Evolutionary conservation across 805 yeast genomes (phyloP).

Genomic region (Crinitomyces ghanaensis): DNA sequence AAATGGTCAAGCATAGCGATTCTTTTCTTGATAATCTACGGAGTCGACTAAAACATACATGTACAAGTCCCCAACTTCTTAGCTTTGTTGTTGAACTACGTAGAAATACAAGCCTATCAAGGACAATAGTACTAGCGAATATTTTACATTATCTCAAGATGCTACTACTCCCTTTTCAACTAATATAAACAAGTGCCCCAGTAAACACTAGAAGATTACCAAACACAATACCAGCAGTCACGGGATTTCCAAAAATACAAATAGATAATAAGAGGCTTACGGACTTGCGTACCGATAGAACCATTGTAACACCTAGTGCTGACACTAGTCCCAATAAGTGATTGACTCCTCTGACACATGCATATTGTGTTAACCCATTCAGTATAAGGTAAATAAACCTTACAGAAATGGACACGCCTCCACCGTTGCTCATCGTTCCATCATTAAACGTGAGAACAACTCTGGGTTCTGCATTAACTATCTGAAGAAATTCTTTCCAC

Average conservation of each 20-base stretch:
- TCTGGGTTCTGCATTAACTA: constrained; percentile 22
- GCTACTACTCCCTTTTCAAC: too few relatives aligned
- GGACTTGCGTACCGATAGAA: constrained; percentile 50
- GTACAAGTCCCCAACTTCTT: too few relatives aligned
- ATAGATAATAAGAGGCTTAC: constrained; percentile 48
- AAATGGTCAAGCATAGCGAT: too few relatives aligned
- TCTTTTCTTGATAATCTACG: too few relatives aligned
- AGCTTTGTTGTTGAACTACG: too few relatives aligned
- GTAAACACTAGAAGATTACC: constrained; percentile 44
- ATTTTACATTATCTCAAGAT: too few relatives aligned
- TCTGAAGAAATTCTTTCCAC: constrained; percentile 22
- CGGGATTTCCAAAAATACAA: constrained; percentile 36
- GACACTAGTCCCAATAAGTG: constrained; percentile 43
- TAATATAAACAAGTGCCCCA: constrained; percentile 42
- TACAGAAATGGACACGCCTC: constrained; percentile 18
- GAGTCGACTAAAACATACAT: too few relatives aligned
- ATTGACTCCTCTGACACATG: constrained; percentile 62
- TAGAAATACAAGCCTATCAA: too few relatives aligned
- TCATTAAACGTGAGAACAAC: constrained; percentile 17
- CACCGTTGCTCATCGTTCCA: constrained; percentile 6
- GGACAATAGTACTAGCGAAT: too few relatives aligned
- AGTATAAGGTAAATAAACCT: constrained; percentile 25
- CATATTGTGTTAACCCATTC: constrained; percentile 45
- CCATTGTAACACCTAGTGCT: constrained; percentile 55
- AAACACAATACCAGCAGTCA: constrained; percentile 30